Percentiles rank a stretch among this genome's conserved stretches.
These are phyloP conservation scores for Populus hybrid DNA, from an alignment of 441 rosid genomes.

Conservation along the genomic window DNA sequence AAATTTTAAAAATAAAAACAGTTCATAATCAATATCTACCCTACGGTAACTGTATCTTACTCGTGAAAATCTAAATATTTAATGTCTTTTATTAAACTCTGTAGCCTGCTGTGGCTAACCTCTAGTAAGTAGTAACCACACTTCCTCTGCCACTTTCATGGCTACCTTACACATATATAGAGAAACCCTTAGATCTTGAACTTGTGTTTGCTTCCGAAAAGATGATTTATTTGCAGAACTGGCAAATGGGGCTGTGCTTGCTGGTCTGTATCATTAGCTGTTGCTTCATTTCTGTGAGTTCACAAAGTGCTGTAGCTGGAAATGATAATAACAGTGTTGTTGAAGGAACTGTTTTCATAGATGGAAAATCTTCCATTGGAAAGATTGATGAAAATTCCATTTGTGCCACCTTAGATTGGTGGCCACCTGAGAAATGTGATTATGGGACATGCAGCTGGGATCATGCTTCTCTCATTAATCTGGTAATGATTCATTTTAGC, in stretches of 20 bases:
- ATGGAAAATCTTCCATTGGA: constrained; percentile 62
- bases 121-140: background rate
- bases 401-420: constrained; percentile 97
- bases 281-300: constrained; percentile 21
- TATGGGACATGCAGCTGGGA: constrained; percentile 94
- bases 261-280: constrained; percentile 27
- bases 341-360: constrained; percentile 50
- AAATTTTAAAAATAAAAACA: too few species aligned
- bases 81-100: background rate
- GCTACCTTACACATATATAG: constrained; percentile 18
- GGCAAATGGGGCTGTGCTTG: constrained; percentile 31
- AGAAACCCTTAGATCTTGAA: constrained; percentile 24
- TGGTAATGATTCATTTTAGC: constrained; percentile 36
- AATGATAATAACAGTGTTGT: constrained; percentile 11
- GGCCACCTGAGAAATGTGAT: constrained; percentile 99
- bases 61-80: background rate
- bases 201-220: constrained; percentile 9
- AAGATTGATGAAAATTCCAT: constrained; percentile 77
- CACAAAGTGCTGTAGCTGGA: constrained; percentile 24
- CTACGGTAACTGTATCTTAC: background rate
- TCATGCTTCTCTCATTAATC: constrained; percentile 81
- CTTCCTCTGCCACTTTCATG: constrained; percentile 20
- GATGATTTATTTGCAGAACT: constrained; percentile 43
- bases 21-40: too few species aligned
- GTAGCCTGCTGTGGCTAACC: constrained; percentile 3